Evolutionary conservation across 768 basidiomycete genomes (phyloP), one percentile per base, ranked within the genome.

Genomic region (Leccinum pellstonianum): DNA sequence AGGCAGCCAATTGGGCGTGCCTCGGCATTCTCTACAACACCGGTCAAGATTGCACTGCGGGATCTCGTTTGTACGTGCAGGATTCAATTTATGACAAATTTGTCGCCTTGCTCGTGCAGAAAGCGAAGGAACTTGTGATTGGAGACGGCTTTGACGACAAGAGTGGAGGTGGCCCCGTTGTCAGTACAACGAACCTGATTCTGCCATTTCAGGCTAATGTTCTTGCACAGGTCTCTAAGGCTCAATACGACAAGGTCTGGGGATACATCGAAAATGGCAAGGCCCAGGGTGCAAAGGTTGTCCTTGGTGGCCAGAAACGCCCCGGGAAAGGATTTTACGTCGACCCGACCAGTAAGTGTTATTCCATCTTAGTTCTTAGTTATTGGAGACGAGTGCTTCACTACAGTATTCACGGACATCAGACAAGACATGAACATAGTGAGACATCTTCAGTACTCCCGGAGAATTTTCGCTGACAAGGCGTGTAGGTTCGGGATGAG

Each of bases 1-100:
- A 72, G 84, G 93, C 93, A 57, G 90, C 92, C 29, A 86, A 82
- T 64, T 96, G 94, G 93, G 85, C 86, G 21, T 88, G 87, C 8
- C 79, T 95, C 23, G 93, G 94, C 21, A 88, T 95, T 57, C 86
- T 88, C 66, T 94, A 91, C 75, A 93, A 93, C 66, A 86, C 89
- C 37, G 92, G 93, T n/a, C 92, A 96, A 74, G 91, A 93, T 70
- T 97, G 95, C 73, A 93, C 91, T 3, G 94, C 94, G 23, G 93
- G 95, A 43, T 95, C 93, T 35, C 84, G 95, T 14, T 77, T 95
- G 38, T 94, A 91, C 70, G 93, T 93, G 21, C 94, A 98, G 70
- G 89, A 94, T 55, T 81, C 82, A 23, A 80, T 95, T 54, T 91
- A 97, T 70, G 92, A 97, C 71, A 87, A 86, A 70, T 95, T 97